phyloP scores from a whole-genome alignment of 495 filamentous ascomycete genomes.

The Talaromyces liani region DNA sequence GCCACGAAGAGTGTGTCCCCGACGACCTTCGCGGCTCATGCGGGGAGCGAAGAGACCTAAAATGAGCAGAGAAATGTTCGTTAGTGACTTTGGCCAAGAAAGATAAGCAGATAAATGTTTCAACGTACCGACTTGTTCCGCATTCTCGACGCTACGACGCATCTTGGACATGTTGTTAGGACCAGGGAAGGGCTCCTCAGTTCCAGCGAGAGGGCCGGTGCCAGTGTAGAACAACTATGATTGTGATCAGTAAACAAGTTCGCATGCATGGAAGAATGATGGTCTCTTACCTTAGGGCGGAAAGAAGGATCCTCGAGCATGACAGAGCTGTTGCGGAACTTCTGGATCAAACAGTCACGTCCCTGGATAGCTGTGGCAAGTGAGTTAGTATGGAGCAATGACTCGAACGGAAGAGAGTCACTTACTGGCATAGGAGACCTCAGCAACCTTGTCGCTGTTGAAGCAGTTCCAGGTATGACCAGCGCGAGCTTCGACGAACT shows the following conservation, averaged over 20 bases:
- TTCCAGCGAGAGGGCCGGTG: conserved; percentile 35
- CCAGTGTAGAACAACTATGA: conserved; percentile 42
- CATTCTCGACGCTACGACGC: conserved; percentile 76
- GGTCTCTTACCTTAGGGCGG: conserved; percentile 67
- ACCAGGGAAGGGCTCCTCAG: conserved; percentile 64
- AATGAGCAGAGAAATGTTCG: conserved; percentile 6
- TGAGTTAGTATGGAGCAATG: conserved; percentile 12
- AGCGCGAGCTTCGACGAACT: conserved; percentile 69
- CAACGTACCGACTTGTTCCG: conserved; percentile 71
- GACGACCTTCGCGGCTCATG: conserved; percentile 62
- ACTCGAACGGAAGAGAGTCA: conserved; percentile 9
- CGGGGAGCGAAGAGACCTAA: conserved; percentile 66
- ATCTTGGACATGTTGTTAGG: conserved; percentile 82
- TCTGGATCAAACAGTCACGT: conserved; percentile 79
- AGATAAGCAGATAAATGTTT: not conserved
- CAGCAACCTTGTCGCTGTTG: conserved; percentile 76
- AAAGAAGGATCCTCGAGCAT: conserved; percentile 78
- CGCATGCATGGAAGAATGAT: not conserved
- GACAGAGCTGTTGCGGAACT: conserved; percentile 93
- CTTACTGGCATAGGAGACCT: conserved; percentile 91
- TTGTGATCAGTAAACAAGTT: conserved; percentile 6
- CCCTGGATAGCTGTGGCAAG: conserved; percentile 70
- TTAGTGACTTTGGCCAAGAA: not conserved
- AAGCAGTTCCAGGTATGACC: conserved; percentile 77
- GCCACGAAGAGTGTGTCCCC: conserved; percentile 47